A percentile compares a stretch with the other conserved stretches of the same genome.
Evolutionary conservation across 495 filamentous ascomycete species (phyloP).

Genomic region (Parathielavia hyrcaniae): DNA sequence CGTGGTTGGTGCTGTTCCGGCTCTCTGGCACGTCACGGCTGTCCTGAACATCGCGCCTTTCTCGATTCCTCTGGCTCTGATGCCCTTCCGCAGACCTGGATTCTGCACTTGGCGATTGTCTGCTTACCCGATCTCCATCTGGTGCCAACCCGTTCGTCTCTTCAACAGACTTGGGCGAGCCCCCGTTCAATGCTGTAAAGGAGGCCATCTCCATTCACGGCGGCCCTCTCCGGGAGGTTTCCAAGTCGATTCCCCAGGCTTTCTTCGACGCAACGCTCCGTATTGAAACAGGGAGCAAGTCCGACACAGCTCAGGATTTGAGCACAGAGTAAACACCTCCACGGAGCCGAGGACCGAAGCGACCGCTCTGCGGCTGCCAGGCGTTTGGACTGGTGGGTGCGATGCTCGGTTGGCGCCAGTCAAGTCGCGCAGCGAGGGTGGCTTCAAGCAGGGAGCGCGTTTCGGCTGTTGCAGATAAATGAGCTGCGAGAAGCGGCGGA

Average conservation of each 20-base stretch:
- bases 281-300: no score
- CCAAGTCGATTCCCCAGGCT: background rate
- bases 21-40: conserved; percentile 19
- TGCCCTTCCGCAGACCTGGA: conserved; percentile 29
- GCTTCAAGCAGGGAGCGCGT: conserved; percentile 7
- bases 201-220: conserved; percentile 39
- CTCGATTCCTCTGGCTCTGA: conserved; percentile 29
- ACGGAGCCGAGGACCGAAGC: conserved; percentile 4
- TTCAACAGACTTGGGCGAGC: conserved; percentile 39
- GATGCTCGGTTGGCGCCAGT: conserved; percentile 2
- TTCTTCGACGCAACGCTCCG: no score
- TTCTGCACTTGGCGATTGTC: conserved; percentile 27
- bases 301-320: background rate
- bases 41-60: conserved; percentile 21
- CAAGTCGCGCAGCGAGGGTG: conserved; percentile 6
- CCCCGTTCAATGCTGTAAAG: conserved; percentile 47
- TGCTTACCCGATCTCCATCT: conserved; percentile 26
- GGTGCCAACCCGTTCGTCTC: conserved; percentile 25
- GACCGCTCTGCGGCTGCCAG: conserved; percentile 5
- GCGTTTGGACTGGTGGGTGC: background rate
- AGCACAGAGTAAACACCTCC: background rate
- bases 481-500: conserved; percentile 17
- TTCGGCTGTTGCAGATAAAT: conserved; percentile 22
- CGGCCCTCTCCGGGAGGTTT: conserved; percentile 9
- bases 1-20: conserved; percentile 32